Percentiles rank a stretch among this genome's conserved stretches.
phyloP scores from a whole-genome alignment of 257 asterid genomes.

The Solanum piurae region DNA sequence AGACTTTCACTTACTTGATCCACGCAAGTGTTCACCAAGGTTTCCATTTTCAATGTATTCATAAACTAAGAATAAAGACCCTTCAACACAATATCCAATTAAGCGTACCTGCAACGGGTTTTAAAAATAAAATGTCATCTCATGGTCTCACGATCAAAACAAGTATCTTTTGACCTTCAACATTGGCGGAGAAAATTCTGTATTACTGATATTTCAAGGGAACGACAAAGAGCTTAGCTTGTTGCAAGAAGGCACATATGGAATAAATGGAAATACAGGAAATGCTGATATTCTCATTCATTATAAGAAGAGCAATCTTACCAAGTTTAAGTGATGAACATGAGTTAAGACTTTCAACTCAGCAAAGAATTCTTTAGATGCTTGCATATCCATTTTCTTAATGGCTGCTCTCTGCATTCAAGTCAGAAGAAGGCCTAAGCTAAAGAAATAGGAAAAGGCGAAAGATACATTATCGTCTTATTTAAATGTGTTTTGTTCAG shows the following conservation, averaged over 20 bases:
- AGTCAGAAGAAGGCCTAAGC: not conserved
- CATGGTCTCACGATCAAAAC: not conserved
- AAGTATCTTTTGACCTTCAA: not conserved
- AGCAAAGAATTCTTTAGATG: slow-evolving; percentile 72
- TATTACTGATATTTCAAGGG: not conserved
- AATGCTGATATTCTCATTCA: not conserved
- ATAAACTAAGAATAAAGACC: slow-evolving; percentile 69
- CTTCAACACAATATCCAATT: slow-evolving; percentile 78
- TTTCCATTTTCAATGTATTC: slow-evolving; percentile 86
- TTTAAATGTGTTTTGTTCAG: not conserved
- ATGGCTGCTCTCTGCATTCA: slow-evolving; percentile 63
- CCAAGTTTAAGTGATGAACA: slow-evolving; percentile 90
- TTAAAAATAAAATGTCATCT: not conserved
- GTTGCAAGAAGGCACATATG: not conserved
- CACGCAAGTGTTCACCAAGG: slow-evolving; percentile 73
- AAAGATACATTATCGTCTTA: not conserved
- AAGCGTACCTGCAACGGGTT: slow-evolving; percentile 51
- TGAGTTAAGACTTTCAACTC: slow-evolving; percentile 74
- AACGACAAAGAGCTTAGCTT: not conserved
- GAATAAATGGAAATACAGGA: not conserved
- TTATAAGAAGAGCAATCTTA: slow-evolving; percentile 5
- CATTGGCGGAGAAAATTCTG: not conserved
- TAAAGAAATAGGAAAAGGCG: not conserved
- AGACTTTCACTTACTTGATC: slow-evolving; percentile 33
- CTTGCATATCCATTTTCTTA: slow-evolving; percentile 91